Conservation (phyloP, 192 early-diverging fungal genomes). For the Geosiphon pyriformis region DNA sequence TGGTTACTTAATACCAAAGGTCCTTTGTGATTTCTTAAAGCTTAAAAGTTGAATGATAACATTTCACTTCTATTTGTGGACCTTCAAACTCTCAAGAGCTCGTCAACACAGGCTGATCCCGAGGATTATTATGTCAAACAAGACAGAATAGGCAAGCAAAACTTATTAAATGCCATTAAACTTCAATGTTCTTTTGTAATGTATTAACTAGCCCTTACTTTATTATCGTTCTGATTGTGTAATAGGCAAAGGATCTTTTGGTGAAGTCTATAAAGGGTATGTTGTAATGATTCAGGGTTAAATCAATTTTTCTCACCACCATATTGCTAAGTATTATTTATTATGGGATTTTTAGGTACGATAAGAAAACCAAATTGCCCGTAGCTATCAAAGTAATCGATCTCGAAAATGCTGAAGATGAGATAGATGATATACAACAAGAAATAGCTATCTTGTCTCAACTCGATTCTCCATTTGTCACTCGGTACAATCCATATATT, state of each 20-base stretch:
- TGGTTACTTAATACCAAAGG: no score
- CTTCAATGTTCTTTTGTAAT: no score
- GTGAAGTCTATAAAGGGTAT: constrained; percentile 82
- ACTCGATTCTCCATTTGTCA: constrained; percentile 82
- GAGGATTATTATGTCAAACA: constrained; percentile 63
- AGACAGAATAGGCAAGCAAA: constrained; percentile 55
- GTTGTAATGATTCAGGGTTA: constrained; percentile 12
- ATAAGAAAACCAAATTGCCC: constrained; percentile 56
- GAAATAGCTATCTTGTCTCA: constrained; percentile 96
- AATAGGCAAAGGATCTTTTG: constrained; percentile 71
- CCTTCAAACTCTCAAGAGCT: constrained; percentile 31
- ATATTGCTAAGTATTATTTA: no score
- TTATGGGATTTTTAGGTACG: constrained; percentile 52
- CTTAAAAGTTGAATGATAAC: no score
- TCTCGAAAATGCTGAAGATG: constrained; percentile 93
- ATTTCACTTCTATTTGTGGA: no score
- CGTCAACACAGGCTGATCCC: constrained; percentile 47
- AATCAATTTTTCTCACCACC: no score
- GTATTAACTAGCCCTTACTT: neutral
- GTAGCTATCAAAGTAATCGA: constrained; percentile 99
- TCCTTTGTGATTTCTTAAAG: no score
- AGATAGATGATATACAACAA: constrained; percentile 98
- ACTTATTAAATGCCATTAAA: constrained; percentile 3
- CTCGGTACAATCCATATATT: constrained; percentile 44
- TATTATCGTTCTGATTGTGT: constrained; percentile 18